phyloP scores from a whole-genome alignment of 305 asterid genomes.

The Solanum aculeatissimum region DNA sequence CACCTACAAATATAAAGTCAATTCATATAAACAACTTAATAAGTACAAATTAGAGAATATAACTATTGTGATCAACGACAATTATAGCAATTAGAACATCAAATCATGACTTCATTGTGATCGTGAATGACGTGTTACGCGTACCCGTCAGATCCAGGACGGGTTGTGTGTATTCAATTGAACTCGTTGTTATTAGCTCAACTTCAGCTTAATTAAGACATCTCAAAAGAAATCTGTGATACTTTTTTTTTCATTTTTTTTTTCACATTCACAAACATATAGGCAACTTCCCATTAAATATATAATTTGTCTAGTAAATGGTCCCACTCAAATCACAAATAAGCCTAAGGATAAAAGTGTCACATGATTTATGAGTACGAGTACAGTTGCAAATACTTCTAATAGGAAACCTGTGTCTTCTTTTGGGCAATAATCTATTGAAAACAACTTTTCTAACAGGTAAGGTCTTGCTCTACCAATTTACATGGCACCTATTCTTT shows the following conservation, averaged over 20 bases:
- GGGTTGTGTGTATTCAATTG: too few relatives aligned
- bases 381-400: not conserved
- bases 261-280: not conserved
- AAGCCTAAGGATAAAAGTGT: not conserved
- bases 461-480: not conserved
- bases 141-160: not conserved
- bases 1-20: conserved; percentile 15
- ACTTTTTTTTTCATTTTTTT: too few relatives aligned
- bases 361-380: not conserved
- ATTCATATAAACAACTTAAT: not conserved
- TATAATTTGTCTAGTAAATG: not conserved
- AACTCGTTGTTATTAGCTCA: not conserved
- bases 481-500: not conserved
- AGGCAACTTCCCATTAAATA: not conserved
- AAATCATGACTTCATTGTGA: not conserved
- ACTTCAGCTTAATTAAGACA: not conserved
- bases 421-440: not conserved
- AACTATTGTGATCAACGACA: not conserved
- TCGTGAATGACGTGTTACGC: not conserved
- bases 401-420: not conserved
- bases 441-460: not conserved
- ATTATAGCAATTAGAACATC: too few relatives aligned
- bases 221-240: not conserved
- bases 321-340: not conserved
- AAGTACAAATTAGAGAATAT: not conserved